phyloP scores from a whole-genome alignment of 306 rosid genomes.

The Argentina anserina region DNA sequence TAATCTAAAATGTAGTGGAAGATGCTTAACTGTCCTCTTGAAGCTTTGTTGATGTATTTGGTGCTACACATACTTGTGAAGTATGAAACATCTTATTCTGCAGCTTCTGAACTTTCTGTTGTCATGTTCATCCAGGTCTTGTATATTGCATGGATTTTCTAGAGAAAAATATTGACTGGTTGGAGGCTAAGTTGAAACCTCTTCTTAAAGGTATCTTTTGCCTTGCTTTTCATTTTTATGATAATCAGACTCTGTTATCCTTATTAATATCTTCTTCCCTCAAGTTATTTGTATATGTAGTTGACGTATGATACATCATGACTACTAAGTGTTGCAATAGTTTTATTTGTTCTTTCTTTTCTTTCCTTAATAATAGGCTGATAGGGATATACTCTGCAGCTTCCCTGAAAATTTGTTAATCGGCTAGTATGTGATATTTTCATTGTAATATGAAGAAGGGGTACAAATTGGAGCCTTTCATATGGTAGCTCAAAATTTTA shows the following conservation, averaged over 20 bases:
- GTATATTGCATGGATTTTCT: constrained; percentile 93
- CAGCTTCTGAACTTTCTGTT: constrained; percentile 16
- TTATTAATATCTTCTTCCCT: neutral
- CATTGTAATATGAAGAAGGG: neutral
- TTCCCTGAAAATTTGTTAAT: neutral
- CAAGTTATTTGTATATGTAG: neutral
- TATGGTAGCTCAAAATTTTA: neutral
- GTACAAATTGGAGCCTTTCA: neutral
- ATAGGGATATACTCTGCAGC: neutral
- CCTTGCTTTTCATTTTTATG: constrained; percentile 6
- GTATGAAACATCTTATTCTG: constrained; percentile 1
- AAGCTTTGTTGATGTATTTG: neutral
- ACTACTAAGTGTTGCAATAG: neutral
- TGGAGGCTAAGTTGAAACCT: constrained; percentile 75
- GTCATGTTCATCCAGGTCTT: constrained; percentile 58
- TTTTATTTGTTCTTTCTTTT: neutral
- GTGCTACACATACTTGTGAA: neutral
- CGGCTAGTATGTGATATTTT: neutral
- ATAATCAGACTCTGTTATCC: neutral
- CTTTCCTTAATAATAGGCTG: neutral
- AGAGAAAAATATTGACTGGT: constrained; percentile 92
- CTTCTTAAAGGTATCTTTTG: constrained; percentile 60
- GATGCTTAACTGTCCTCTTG: neutral
- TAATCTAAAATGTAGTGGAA: neutral
- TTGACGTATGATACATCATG: neutral